These are phyloP conservation scores for Daphne laureola DNA, from an alignment of 441 rosid genomes.

Conservation along the genomic window DNA sequence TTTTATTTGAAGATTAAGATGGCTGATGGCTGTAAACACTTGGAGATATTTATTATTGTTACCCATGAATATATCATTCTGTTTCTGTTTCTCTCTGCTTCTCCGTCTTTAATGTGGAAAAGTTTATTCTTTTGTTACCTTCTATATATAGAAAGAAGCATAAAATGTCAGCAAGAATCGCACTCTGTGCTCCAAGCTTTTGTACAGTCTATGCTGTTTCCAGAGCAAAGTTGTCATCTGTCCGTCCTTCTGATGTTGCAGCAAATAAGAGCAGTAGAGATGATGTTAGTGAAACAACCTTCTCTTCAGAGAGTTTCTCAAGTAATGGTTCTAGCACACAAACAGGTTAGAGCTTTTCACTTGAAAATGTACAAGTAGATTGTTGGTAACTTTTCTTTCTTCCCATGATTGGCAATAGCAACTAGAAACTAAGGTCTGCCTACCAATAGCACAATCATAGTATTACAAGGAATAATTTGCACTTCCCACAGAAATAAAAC, in stretches of 20 bases:
- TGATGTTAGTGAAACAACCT: conserved; percentile 38
- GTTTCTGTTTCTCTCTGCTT: background rate
- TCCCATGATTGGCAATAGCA: no score
- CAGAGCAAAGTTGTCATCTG: conserved; percentile 63
- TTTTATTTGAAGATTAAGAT: no score
- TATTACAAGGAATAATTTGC: no score
- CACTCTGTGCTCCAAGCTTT: conserved; percentile 50
- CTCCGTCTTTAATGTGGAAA: background rate
- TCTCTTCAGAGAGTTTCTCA: conserved; percentile 34
- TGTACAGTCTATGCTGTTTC: conserved; percentile 80
- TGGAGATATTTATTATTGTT: background rate
- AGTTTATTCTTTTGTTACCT: conserved; percentile 6
- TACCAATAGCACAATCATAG: no score
- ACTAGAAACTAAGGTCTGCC: no score
- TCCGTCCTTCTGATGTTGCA: conserved; percentile 67
- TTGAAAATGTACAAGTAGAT: background rate
- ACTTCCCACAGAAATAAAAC: no score
- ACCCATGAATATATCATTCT: background rate
- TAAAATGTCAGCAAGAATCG: conserved; percentile 56
- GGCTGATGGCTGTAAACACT: no score
- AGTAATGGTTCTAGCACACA: conserved; percentile 34
- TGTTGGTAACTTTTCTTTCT: no score
- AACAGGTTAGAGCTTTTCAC: conserved; percentile 31
- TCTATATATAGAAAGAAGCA: conserved; percentile 40
- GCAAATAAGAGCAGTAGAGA: conserved; percentile 37